Evolutionary conservation across 768 basidiomycete species (phyloP).

Genomic region (Lenzites betulinus): DNA sequence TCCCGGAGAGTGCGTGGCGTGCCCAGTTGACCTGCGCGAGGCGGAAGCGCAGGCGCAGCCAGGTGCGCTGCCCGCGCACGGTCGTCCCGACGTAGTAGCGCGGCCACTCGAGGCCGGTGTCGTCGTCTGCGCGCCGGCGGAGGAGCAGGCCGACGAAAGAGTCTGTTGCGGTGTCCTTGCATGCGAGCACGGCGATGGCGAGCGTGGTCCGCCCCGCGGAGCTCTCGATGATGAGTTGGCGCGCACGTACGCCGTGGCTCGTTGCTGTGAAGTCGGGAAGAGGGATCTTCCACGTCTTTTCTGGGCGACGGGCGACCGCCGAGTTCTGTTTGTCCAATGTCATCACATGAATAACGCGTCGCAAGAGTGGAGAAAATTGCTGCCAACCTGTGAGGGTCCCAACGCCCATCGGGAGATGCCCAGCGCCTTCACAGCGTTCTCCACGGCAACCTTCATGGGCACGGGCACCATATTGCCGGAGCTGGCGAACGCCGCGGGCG

Average conservation of each 20-base stretch:
- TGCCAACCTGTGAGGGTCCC: neutral
- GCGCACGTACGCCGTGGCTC: conserved; percentile 13
- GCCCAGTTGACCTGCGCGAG: conserved; percentile 14
- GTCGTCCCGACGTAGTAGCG: conserved; percentile 16
- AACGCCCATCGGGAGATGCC: neutral
- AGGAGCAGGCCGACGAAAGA: conserved; percentile 18
- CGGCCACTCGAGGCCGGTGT: conserved; percentile 2
- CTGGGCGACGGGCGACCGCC: no score
- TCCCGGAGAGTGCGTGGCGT: conserved; percentile 11
- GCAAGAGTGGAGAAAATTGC: neutral
- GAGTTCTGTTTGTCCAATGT: no score
- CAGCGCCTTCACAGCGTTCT: conserved; percentile 2
- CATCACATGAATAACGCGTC: neutral
- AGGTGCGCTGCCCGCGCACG: conserved; percentile 1
- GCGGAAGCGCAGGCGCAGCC: conserved; percentile 16
- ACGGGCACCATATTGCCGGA: conserved; percentile 8
- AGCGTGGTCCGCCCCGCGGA: neutral
- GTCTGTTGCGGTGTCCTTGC: conserved; percentile 7
- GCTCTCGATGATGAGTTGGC: conserved; percentile 11
- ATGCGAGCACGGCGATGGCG: conserved; percentile 14
- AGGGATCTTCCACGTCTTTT: neutral
- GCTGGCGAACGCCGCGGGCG: conserved; percentile 9
- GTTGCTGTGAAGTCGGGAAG: conserved; percentile 13
- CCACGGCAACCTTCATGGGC: neutral
- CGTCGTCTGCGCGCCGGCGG: conserved; percentile 1